A percentile compares a stretch with the other conserved stretches of the same genome.
Conservation (phyloP, 306 rosid species). For the Rosa persica region DNA sequence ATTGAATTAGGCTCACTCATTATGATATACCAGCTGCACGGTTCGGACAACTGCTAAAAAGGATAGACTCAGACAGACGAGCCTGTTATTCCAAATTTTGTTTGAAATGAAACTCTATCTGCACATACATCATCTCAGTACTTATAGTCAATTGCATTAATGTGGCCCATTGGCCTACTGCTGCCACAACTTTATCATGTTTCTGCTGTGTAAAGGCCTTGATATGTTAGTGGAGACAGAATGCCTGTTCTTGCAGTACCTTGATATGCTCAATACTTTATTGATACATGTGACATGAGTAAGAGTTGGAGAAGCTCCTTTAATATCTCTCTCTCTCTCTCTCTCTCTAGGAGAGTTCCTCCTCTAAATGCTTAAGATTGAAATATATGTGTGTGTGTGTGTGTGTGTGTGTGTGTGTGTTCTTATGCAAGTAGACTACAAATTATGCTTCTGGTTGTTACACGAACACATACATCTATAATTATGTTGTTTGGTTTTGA, state of each 20-base stretch:
- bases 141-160: neutral
- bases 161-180: neutral
- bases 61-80: neutral
- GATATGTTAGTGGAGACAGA: neutral
- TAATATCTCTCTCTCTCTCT: too few relatives aligned
- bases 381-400: neutral
- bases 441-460: neutral
- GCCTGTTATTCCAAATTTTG: neutral
- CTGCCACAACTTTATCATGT: neutral
- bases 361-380: neutral
- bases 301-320: too few relatives aligned
- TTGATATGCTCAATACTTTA: neutral
- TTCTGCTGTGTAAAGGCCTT: neutral
- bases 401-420: too few relatives aligned
- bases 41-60: neutral
- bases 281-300: too few relatives aligned
- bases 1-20: neutral
- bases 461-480: neutral
- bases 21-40: neutral
- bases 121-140: neutral
- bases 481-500: neutral
- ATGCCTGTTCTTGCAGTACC: neutral
- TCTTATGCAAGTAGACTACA: too few relatives aligned
- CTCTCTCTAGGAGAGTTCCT: too few relatives aligned
- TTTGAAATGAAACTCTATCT: neutral